phyloP scores from a whole-genome alignment of 768 basidiomycete genomes.

The Hygrophoropsis aurantiaca region DNA sequence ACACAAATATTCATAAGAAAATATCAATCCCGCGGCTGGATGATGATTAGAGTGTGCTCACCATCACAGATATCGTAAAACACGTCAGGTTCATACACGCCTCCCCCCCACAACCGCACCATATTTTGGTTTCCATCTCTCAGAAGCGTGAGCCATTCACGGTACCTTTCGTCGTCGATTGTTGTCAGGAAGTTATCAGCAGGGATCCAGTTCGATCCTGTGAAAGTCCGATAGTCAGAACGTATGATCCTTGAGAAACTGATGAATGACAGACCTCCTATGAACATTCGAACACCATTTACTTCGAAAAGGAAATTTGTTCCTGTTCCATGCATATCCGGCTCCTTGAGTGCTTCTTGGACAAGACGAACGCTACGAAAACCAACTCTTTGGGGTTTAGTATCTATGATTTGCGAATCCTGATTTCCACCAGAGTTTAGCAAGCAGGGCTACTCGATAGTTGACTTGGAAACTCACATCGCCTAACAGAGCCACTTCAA shows the following conservation, averaged over 20 bases:
- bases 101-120: conserved; percentile 89
- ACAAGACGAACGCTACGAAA: conserved; percentile 76
- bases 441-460: too few relatives aligned
- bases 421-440: neutral
- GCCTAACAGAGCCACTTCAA: conserved; percentile 51
- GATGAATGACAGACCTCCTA: conserved; percentile 54
- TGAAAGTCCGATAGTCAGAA: neutral
- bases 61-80: conserved; percentile 84
- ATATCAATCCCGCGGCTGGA: neutral
- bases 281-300: conserved; percentile 80
- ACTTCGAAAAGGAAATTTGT: conserved; percentile 82
- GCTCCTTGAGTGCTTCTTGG: conserved; percentile 68
- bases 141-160: conserved; percentile 73
- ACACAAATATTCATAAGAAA: conserved; percentile 16
- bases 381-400: conserved; percentile 54
- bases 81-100: conserved; percentile 71
- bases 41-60: conserved; percentile 30
- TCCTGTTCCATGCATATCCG: conserved; percentile 47
- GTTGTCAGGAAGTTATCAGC: conserved; percentile 82
- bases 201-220: conserved; percentile 87
- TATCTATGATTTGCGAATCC: conserved; percentile 39
- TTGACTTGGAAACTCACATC: conserved; percentile 33
- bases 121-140: conserved; percentile 88
- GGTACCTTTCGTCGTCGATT: conserved; percentile 57
- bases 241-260: conserved; percentile 6